These are phyloP conservation scores for Retiboletus fuscus DNA, from an alignment of 1,284 basidiomycete genomes.

Conservation along the genomic window DNA sequence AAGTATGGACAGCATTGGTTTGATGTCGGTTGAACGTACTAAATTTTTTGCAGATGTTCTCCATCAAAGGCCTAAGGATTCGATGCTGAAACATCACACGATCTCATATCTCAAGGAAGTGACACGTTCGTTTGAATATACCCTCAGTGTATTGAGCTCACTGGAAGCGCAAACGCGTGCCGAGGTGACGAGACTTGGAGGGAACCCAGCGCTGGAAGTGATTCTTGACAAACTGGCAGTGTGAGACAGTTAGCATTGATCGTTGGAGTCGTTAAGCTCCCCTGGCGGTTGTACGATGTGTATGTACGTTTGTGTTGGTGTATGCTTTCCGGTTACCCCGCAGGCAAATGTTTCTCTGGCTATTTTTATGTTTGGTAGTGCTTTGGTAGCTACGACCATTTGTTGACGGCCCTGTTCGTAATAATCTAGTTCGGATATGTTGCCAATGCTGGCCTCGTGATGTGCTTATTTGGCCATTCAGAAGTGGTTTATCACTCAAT, in stretches of 20 bases:
- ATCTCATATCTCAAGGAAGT: constrained; percentile 80
- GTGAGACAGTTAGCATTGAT: neutral
- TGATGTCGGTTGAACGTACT: constrained; percentile 13
- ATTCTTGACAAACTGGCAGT: constrained; percentile 40
- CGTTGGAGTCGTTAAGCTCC: neutral
- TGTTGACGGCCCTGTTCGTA: neutral
- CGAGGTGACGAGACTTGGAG: constrained; percentile 43
- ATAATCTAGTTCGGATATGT: neutral
- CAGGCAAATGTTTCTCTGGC: neutral
- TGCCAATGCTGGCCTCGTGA: neutral
- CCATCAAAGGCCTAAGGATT: constrained; percentile 83
- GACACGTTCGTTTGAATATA: constrained; percentile 81
- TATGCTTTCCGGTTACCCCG: neutral
- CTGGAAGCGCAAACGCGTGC: constrained; percentile 62
- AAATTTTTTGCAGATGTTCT: constrained; percentile 76
- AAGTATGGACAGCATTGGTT: constrained; percentile 63
- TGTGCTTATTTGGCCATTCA: neutral
- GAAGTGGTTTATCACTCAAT: neutral
- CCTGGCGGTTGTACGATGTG: constrained; percentile 10
- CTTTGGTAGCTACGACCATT: constrained; percentile 3
- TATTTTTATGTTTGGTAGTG: neutral
- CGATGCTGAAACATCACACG: constrained; percentile 80
- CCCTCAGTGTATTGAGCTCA: constrained; percentile 62
- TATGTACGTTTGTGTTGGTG: neutral
- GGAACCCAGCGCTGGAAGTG: constrained; percentile 40